phyloP scores from a whole-genome alignment of 2,329 filamentous ascomycete genomes.

The Graphiopsis chlorocephala region DNA sequence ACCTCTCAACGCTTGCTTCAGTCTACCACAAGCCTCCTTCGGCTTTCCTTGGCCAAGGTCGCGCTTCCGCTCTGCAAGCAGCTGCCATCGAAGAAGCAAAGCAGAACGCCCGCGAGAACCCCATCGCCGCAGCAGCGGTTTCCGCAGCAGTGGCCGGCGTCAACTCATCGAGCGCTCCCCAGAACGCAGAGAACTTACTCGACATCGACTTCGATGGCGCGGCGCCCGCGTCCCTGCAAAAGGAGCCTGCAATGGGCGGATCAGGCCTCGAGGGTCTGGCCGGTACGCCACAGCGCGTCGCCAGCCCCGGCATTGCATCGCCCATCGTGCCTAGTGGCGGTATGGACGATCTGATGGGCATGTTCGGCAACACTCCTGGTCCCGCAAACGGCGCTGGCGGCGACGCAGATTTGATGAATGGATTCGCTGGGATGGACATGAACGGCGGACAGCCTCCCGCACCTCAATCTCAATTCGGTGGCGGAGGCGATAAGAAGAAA shows the following conservation, averaged over 20 bases:
- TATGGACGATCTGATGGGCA: constrained; percentile 77
- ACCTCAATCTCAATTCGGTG: constrained; percentile 58
- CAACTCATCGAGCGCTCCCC: constrained; percentile 50
- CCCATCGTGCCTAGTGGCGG: constrained; percentile 50
- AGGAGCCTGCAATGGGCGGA: constrained; percentile 51
- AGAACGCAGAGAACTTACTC: constrained; percentile 88
- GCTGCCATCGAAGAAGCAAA: constrained; percentile 95
- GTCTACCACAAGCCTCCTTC: constrained; percentile 98
- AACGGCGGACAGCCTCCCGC: constrained; percentile 63
- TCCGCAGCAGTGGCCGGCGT: constrained; percentile 58
- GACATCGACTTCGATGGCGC: constrained; percentile 96
- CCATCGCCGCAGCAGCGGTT: constrained; percentile 80
- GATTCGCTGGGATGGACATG: constrained; percentile 79
- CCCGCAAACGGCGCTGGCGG: constrained; percentile 24
- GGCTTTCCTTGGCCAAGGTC: constrained; percentile 94
- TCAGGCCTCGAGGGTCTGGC: constrained; percentile 54
- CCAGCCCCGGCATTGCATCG: constrained; percentile 55
- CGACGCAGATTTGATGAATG: constrained; percentile 60
- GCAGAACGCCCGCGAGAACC: constrained; percentile 88
- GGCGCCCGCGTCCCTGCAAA: constrained; percentile 81
- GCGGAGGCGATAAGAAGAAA: constrained; percentile 47
- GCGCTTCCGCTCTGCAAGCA: constrained; percentile 89
- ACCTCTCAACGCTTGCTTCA: constrained; percentile 91
- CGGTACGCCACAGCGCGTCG: constrained; percentile 66
- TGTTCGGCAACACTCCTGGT: constrained; percentile 53